Evolutionary conservation across 2,329 filamentous ascomycete genomes (phyloP).

Genomic region (Fusarium sp.): DNA sequence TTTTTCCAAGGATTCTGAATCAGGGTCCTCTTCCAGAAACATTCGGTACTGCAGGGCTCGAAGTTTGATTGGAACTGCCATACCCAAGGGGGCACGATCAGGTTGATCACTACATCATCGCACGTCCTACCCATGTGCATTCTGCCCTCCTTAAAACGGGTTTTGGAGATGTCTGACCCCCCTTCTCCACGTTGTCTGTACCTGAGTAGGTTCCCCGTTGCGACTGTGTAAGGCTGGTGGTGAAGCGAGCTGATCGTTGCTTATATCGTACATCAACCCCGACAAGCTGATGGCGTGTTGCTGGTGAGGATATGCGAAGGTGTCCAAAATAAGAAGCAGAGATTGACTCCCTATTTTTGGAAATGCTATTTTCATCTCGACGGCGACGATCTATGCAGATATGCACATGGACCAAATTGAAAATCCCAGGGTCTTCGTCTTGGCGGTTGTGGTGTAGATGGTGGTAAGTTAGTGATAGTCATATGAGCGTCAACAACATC

Average conservation of each 20-base stretch:
- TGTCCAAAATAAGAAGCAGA: conserved; percentile 24
- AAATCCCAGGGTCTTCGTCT: conserved; percentile 7
- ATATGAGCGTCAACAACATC: conserved; percentile 13
- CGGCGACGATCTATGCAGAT: conserved; percentile 24
- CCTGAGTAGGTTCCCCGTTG: conserved; percentile 25
- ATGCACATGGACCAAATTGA: conserved; percentile 1
- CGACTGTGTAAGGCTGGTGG: conserved; percentile 22
- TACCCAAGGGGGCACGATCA: conserved; percentile 36
- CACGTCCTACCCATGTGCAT: conserved; percentile 41
- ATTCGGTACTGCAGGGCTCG: conserved; percentile 34
- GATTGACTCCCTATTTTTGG: conserved; percentile 37
- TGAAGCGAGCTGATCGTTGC: conserved; percentile 42
- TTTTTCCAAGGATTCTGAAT: conserved; percentile 21
- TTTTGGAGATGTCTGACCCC: conserved; percentile 31
- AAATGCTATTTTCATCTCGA: conserved; percentile 39
- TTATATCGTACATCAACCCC: conserved; percentile 30
- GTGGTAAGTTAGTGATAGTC: conserved; percentile 14
- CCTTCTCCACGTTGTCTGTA: conserved; percentile 31
- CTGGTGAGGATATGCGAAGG: conserved; percentile 26
- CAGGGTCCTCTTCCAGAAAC: conserved; percentile 42
- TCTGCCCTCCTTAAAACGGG: conserved; percentile 27
- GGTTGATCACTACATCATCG: conserved; percentile 46
- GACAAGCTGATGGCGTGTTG: conserved; percentile 33
- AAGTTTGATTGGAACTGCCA: conserved; percentile 34
- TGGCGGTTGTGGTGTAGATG: background rate